Evolutionary conservation across 2,329 filamentous ascomycete species (phyloP).

Genomic region (Fusarium armeniacum): DNA sequence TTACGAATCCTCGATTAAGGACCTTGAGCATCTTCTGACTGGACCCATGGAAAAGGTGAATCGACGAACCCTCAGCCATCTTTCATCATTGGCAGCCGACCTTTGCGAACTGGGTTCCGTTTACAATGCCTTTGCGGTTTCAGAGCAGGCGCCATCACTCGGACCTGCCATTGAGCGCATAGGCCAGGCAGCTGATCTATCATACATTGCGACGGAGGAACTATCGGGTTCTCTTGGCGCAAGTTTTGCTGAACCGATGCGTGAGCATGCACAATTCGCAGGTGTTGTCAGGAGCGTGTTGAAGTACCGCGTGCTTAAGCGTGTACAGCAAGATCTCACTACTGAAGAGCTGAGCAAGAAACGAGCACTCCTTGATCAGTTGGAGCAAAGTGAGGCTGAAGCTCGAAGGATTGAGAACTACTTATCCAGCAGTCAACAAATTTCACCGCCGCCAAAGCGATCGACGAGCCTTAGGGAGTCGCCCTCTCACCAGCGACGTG

Average conservation of each 20-base stretch:
- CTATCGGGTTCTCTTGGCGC: conserved; percentile 89
- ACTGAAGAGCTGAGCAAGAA: conserved; percentile 94
- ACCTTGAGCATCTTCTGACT: conserved; percentile 87
- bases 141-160: conserved; percentile 88
- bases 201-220: conserved; percentile 95
- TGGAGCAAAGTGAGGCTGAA: conserved; percentile 95
- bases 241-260: conserved; percentile 96
- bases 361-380: conserved; percentile 80
- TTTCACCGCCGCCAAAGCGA: conserved; percentile 72
- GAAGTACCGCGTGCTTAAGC: conserved; percentile 90
- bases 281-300: conserved; percentile 92
- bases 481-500: conserved; percentile 64
- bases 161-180: conserved; percentile 94
- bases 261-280: conserved; percentile 97
- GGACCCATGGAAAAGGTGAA: conserved; percentile 98
- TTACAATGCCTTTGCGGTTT: conserved; percentile 96
- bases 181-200: conserved; percentile 94
- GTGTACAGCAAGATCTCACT: conserved; percentile 98
- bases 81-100: conserved; percentile 86
- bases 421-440: conserved; percentile 78
- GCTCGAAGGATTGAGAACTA: conserved; percentile 95
- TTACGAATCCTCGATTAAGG: conserved; percentile 92
- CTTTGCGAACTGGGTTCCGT: conserved; percentile 94
- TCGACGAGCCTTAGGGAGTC: conserved; percentile 72
- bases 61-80: conserved; percentile 85